These are phyloP conservation scores for Ustilago cynodontis DNA, from an alignment of 1,284 basidiomycete species.

Conservation along the genomic window DNA sequence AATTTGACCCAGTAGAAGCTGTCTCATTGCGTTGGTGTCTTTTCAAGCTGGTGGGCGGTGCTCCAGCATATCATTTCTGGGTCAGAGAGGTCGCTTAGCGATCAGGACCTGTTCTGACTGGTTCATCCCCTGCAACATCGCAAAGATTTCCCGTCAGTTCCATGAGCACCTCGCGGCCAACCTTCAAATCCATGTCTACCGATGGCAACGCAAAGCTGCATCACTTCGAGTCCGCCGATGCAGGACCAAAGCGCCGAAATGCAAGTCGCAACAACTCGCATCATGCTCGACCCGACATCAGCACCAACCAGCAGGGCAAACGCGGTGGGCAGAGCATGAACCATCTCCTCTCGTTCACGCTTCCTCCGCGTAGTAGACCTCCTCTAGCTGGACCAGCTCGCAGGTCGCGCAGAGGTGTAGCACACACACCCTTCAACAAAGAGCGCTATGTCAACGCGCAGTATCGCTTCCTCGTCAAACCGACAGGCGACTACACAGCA, in stretches of 20 bases:
- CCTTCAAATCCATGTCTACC: slow-evolving; percentile 44
- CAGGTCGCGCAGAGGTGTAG: slow-evolving; percentile 47
- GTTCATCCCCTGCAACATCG: not conserved
- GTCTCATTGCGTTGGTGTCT: not conserved
- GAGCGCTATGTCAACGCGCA: slow-evolving; percentile 69
- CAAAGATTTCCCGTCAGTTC: slow-evolving; percentile 5
- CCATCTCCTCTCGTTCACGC: slow-evolving; percentile 66
- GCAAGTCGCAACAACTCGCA: slow-evolving; percentile 33
- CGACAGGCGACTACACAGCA: slow-evolving; percentile 66
- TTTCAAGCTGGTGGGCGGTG: not conserved
- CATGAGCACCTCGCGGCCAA: slow-evolving; percentile 54
- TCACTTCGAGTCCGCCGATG: slow-evolving; percentile 24
- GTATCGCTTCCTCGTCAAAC: slow-evolving; percentile 68
- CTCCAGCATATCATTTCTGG: not conserved
- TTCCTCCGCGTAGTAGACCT: slow-evolving; percentile 63
- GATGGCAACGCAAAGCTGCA: slow-evolving; percentile 31
- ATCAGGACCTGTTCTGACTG: not conserved
- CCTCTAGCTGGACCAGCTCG: slow-evolving; percentile 54
- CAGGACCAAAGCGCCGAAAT: slow-evolving; percentile 26
- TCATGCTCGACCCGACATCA: slow-evolving; percentile 24
- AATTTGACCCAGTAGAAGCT: not conserved
- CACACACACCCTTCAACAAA: slow-evolving; percentile 63
- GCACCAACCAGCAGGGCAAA: slow-evolving; percentile 35
- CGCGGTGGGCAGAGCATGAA: slow-evolving; percentile 64
- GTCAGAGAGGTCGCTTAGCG: not conserved